phyloP scores from a whole-genome alignment of 73 alveolate genomes.

The Blepharisma stoltei region DNA sequence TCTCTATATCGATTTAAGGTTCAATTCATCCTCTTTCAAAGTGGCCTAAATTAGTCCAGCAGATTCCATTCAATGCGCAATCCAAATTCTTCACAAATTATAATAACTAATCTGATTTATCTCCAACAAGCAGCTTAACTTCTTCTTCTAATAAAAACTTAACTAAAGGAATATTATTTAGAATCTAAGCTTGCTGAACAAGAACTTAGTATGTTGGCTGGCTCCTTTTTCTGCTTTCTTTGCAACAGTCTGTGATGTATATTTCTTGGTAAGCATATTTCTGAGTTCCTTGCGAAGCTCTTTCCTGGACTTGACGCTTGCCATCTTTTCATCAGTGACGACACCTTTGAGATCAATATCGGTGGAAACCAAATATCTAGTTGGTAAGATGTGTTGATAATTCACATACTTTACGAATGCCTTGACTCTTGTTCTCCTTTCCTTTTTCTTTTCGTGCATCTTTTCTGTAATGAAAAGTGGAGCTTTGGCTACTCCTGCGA shows the following conservation, averaged over 20 bases:
- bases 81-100: neutral
- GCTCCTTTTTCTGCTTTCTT: neutral
- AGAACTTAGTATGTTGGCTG: neutral
- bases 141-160: neutral
- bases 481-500: slow-evolving; percentile 78
- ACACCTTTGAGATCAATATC: neutral
- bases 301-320: neutral
- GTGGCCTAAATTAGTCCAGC: neutral
- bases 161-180: neutral
- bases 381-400: slow-evolving; percentile 83
- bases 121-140: neutral
- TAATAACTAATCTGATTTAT: neutral
- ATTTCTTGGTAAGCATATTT: neutral
- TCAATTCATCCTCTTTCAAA: too few relatives aligned
- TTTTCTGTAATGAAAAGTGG: slow-evolving; percentile 74
- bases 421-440: slow-evolving; percentile 74
- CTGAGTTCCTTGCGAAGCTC: neutral
- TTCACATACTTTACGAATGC: slow-evolving; percentile 76
- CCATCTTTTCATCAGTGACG: neutral
- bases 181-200: slow-evolving; percentile 8
- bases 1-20: too few relatives aligned
- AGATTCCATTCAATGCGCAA: neutral
- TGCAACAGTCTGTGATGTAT: neutral
- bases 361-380: slow-evolving; percentile 46
- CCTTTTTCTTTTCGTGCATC: slow-evolving; percentile 78